These are phyloP conservation scores for Exsudoporus frostii DNA, from an alignment of 768 basidiomycete species.

Conservation along the genomic window DNA sequence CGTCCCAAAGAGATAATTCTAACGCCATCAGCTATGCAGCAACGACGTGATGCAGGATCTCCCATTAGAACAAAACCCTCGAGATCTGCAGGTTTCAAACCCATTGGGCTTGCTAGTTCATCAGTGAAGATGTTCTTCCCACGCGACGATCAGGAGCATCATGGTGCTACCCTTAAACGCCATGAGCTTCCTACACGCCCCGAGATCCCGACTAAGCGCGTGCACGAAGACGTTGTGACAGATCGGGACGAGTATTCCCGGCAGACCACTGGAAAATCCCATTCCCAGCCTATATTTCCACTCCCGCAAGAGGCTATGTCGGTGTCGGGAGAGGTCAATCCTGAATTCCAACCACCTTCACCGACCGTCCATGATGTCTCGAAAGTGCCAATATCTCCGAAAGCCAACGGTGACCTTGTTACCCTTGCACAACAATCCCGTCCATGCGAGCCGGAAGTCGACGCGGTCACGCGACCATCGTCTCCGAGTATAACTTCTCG, in stretches of 20 bases:
- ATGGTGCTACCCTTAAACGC: slow-evolving; percentile 20
- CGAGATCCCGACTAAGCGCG: slow-evolving; percentile 29
- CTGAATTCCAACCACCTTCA: slow-evolving; percentile 18
- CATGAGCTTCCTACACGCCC: slow-evolving; percentile 18
- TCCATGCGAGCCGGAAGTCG: slow-evolving; percentile 22
- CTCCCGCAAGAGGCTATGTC: slow-evolving; percentile 10
- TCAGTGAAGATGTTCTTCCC: slow-evolving; percentile 79
- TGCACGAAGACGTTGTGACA: slow-evolving; percentile 18
- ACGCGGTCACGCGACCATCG: slow-evolving; percentile 25
- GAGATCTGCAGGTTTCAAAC: slow-evolving; percentile 60
- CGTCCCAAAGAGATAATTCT: slow-evolving; percentile 9
- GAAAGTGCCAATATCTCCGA: slow-evolving; percentile 25
- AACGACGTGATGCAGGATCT: slow-evolving; percentile 18
- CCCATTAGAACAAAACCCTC: slow-evolving; percentile 16
- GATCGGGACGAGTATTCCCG: slow-evolving; percentile 21
- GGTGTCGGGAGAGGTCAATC: slow-evolving; percentile 1
- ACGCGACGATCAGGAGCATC: slow-evolving; percentile 65
- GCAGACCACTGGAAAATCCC: slow-evolving; percentile 1
- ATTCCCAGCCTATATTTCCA: background rate
- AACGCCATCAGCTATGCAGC: slow-evolving; percentile 8
- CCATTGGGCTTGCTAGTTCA: slow-evolving; percentile 53
- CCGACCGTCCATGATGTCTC: slow-evolving; percentile 17
- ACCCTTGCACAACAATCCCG: slow-evolving; percentile 20
- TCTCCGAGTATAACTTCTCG: slow-evolving; percentile 29
- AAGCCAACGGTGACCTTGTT: slow-evolving; percentile 21